A percentile compares a stretch with the other conserved stretches of the same genome.
These are phyloP conservation scores for Jatropha podagrica DNA, from an alignment of 441 rosid genomes.

Conservation along the genomic window DNA sequence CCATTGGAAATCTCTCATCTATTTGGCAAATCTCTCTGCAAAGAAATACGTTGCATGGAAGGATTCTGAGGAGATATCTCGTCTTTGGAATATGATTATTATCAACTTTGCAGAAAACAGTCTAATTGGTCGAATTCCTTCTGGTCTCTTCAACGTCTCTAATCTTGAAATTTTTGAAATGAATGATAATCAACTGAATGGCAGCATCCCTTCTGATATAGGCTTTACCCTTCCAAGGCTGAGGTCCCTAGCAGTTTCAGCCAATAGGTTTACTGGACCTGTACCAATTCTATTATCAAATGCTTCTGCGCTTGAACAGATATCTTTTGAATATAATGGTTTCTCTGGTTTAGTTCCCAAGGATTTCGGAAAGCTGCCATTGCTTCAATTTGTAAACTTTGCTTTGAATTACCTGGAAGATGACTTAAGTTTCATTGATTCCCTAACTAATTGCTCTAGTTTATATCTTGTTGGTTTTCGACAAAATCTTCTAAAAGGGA, in stretches of 20 bases:
- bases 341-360: neutral
- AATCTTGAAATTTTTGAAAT: neutral
- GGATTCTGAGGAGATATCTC: neutral
- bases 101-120: neutral
- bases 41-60: neutral
- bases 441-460: neutral
- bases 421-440: constrained; percentile 3
- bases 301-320: constrained; percentile 1
- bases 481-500: neutral
- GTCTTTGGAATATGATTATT: neutral
- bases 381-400: neutral
- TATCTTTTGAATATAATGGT: neutral
- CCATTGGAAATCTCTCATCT: neutral
- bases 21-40: neutral
- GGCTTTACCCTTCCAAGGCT: neutral
- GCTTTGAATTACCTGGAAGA: neutral
- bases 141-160: constrained; percentile 4
- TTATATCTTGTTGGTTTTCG: neutral
- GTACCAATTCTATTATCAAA: neutral
- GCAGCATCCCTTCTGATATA: neutral
- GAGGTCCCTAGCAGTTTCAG: neutral
- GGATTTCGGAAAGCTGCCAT: neutral
- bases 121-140: neutral
- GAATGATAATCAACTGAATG: neutral
- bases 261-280: neutral